Percentiles rank a stretch among this genome's conserved stretches.
Conservation (phyloP, 192 early-diverging fungal species). For the Rhizophagus clarus region DNA sequence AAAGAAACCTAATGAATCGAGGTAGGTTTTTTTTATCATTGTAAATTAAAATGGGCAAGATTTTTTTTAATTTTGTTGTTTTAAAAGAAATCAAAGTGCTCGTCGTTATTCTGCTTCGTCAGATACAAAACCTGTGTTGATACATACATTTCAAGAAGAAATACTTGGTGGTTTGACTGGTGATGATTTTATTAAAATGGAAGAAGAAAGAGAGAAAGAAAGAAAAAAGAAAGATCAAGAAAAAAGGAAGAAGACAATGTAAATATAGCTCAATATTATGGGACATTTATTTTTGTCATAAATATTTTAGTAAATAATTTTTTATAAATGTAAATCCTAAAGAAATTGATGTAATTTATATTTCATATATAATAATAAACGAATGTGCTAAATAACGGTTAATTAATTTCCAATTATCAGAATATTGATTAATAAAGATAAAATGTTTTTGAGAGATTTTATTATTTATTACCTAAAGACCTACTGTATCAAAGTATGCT, state of each 20-base stretch:
- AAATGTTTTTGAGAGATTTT: no score
- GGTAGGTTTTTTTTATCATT: not conserved
- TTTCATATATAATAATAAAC: no score
- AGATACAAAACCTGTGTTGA: not conserved
- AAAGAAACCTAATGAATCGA: not conserved
- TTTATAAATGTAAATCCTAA: no score
- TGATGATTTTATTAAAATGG: slow-evolving; percentile 2
- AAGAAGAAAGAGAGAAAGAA: not conserved
- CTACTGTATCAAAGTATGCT: no score
- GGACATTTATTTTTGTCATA: no score
- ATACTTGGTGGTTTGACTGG: not conserved
- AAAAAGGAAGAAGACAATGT: not conserved
- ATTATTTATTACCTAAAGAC: no score
- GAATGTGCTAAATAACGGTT: no score
- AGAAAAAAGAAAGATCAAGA: not conserved
- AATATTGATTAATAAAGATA: no score
- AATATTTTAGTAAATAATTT: no score
- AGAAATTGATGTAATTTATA: no score
- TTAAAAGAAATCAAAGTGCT: not conserved
- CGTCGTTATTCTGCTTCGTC: not conserved
- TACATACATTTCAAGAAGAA: slow-evolving; percentile 5
- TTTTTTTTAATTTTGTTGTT: not conserved
- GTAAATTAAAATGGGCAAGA: not conserved
- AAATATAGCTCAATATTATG: not conserved
- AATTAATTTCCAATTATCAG: no score